Percentiles rank a stretch among this genome's conserved stretches.
Evolutionary conservation across 75 land plant genomes (phyloP).

Genomic region (Chamaecyparis obtusa): DNA sequence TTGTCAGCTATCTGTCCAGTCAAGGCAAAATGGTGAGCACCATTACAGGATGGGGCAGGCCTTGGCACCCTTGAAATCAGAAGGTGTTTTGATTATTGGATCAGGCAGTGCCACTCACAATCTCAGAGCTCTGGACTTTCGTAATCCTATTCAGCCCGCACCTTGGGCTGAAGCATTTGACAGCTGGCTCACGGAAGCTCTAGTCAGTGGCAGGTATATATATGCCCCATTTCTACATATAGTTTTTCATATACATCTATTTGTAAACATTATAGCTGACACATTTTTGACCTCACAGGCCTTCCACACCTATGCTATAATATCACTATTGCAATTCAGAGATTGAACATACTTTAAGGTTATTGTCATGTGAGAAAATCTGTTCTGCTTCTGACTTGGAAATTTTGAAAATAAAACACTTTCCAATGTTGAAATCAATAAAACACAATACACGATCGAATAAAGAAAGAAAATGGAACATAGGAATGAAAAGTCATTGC

Average conservation of each 20-base stretch:
- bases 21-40: conserved; percentile 51
- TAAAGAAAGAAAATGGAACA: too few relatives aligned
- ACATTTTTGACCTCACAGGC: too few relatives aligned
- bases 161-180: conserved; percentile 74
- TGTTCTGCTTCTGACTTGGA: background rate
- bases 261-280: background rate
- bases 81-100: conserved; percentile 78
- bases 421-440: background rate
- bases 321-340: background rate
- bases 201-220: conserved; percentile 51
- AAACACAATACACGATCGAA: background rate
- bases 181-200: conserved; percentile 66
- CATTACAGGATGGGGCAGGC: conserved; percentile 83
- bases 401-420: background rate
- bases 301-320: background rate
- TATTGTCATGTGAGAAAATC: too few relatives aligned
- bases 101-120: conserved; percentile 86
- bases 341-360: too few relatives aligned
- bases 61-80: conserved; percentile 71
- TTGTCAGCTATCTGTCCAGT: conserved; percentile 80
- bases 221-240: background rate
- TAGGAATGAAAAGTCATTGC: too few relatives aligned
- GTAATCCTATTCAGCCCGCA: conserved; percentile 7
- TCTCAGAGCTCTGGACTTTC: conserved; percentile 22
- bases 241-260: conserved; percentile 5